Evolutionary conservation across 2,329 filamentous ascomycete species (phyloP).

Genomic region (Aspergillus aculeatus): DNA sequence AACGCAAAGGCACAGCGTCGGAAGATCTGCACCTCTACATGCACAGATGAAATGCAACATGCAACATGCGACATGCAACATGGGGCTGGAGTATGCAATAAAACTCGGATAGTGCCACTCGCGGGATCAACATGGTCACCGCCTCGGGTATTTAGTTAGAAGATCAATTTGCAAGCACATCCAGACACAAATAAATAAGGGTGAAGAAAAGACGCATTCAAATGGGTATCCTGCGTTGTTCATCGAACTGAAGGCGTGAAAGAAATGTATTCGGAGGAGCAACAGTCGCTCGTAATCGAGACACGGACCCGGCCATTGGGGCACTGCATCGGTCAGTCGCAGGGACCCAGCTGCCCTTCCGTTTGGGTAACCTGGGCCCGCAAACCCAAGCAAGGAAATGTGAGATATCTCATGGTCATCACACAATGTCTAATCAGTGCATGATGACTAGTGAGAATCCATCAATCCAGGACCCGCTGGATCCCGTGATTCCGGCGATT

Average conservation of each 20-base stretch:
- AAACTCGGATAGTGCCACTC: not conserved
- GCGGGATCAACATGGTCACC: not conserved
- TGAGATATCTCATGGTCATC: not conserved
- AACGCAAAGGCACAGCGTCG: not conserved
- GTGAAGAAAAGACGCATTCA: not conserved
- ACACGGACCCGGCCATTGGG: not conserved
- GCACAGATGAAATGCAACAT: not conserved
- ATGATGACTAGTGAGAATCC: conserved; percentile 80
- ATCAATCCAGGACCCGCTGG: conserved; percentile 77
- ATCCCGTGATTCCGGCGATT: conserved; percentile 83
- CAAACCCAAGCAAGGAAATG: not conserved
- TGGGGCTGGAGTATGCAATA: not conserved
- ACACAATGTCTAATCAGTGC: conserved; percentile 47
- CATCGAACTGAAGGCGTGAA: not conserved
- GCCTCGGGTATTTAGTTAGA: not conserved
- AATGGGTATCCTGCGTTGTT: not conserved
- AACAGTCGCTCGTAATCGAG: not conserved
- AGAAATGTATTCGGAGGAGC: not conserved
- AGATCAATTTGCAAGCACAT: not conserved
- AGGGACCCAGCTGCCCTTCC: not conserved
- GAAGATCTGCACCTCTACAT: not conserved
- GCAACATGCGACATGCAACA: not conserved
- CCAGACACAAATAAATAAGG: not conserved
- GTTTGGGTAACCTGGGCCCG: not conserved
- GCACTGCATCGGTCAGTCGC: not conserved